Evolutionary conservation across 1,284 basidiomycete genomes (phyloP).

Genomic region (Cryptococcus floricola): DNA sequence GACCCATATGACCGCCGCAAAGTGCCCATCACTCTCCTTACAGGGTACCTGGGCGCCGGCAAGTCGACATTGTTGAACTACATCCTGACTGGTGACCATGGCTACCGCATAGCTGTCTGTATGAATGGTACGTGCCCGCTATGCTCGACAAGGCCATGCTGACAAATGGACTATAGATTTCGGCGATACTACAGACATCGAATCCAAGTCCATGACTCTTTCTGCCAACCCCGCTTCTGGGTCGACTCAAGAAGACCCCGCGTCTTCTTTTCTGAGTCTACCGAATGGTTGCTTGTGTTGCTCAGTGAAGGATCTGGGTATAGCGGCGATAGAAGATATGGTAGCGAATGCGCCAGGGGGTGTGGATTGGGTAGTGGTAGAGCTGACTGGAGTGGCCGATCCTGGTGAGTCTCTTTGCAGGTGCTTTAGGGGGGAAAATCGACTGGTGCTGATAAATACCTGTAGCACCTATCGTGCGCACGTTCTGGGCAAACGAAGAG

Average conservation of each 20-base stretch:
- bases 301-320: conserved; percentile 84
- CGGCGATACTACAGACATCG: conserved; percentile 51
- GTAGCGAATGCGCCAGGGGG: conserved; percentile 57
- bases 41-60: conserved; percentile 80
- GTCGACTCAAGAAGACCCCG: conserved; percentile 44
- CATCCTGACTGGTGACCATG: conserved; percentile 84
- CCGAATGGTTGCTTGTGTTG: conserved; percentile 93
- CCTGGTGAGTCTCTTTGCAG: conserved; percentile 58
- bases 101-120: conserved; percentile 90
- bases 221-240: conserved; percentile 36
- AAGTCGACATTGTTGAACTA: conserved; percentile 81
- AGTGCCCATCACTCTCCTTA: conserved; percentile 84
- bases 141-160: background rate
- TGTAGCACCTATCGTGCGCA: conserved; percentile 65
- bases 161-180: conserved; percentile 35
- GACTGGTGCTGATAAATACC: background rate
- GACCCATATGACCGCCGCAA: conserved; percentile 38
- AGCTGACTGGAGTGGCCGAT: conserved; percentile 90
- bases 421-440: background rate
- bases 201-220: conserved; percentile 52
- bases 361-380: conserved; percentile 88
- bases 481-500: conserved; percentile 92
- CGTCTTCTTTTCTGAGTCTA: conserved; percentile 65
- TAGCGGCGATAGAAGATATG: conserved; percentile 84
- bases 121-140: conserved; percentile 68